phyloP scores from a whole-genome alignment of 2,329 filamentous ascomycete genomes.

The Salinomyces thailandicus region DNA sequence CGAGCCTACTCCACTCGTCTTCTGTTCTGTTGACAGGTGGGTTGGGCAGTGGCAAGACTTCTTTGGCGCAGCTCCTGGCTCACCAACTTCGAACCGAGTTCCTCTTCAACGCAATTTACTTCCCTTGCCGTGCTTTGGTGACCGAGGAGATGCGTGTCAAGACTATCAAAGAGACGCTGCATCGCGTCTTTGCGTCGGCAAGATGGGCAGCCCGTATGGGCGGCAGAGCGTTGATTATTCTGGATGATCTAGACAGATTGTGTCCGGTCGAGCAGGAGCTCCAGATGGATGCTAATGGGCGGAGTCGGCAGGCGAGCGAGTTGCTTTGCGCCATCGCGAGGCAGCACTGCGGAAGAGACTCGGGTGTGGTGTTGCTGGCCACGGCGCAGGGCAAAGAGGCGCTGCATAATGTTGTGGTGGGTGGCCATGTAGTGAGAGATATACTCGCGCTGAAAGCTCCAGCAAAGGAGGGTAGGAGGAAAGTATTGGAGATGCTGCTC shows the following conservation, averaged over 20 bases:
- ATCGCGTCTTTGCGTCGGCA: slow-evolving; percentile 74
- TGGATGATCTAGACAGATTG: slow-evolving; percentile 87
- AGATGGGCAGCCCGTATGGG: slow-evolving; percentile 84
- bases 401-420: slow-evolving; percentile 79
- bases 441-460: slow-evolving; percentile 84
- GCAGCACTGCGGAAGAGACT: slow-evolving; percentile 71
- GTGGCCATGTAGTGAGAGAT: slow-evolving; percentile 84
- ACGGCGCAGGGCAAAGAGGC: slow-evolving; percentile 91
- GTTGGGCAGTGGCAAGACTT: slow-evolving; percentile 82
- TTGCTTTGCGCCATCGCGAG: slow-evolving; percentile 70
- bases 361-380: slow-evolving; percentile 73
- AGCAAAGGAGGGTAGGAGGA: slow-evolving; percentile 77
- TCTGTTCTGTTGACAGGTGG: slow-evolving; percentile 84
- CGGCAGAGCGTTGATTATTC: slow-evolving; percentile 70
- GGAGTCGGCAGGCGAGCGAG: slow-evolving; percentile 87
- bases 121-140: slow-evolving; percentile 74
- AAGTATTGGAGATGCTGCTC: slow-evolving; percentile 71
- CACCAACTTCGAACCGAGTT: slow-evolving; percentile 60
- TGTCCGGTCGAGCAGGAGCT: slow-evolving; percentile 91
- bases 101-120: slow-evolving; percentile 75
- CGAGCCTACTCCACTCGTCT: slow-evolving; percentile 71
- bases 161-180: slow-evolving; percentile 80
- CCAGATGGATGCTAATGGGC: slow-evolving; percentile 85
- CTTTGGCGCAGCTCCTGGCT: slow-evolving; percentile 64
- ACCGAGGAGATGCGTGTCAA: slow-evolving; percentile 85